A percentile compares a stretch with the other conserved stretches of the same genome.
These are phyloP conservation scores for Tulasnella sp. DNA, from an alignment of 768 basidiomycete species.

Conservation along the genomic window DNA sequence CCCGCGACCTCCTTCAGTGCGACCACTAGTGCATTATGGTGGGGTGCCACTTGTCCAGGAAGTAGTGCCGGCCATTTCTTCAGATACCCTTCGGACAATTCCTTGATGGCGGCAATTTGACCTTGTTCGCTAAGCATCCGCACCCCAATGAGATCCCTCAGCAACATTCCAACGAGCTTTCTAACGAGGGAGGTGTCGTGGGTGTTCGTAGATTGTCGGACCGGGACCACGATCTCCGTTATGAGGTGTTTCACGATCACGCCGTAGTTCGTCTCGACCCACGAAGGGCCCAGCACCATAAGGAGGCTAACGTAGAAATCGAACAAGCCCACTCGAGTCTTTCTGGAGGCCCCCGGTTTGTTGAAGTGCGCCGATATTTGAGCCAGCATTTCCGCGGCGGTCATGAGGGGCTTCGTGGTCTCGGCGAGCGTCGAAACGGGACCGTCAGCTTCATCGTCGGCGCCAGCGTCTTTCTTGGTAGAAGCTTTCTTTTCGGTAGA, in stretches of 20 bases:
- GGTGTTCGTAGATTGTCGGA: slow-evolving; percentile 51
- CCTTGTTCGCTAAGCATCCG: slow-evolving; percentile 90
- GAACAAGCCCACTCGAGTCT: slow-evolving; percentile 78
- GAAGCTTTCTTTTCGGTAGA: slow-evolving; percentile 52
- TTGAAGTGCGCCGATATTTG: slow-evolving; percentile 79
- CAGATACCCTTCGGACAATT: slow-evolving; percentile 73
- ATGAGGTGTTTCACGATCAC: slow-evolving; percentile 75
- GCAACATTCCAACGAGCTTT: slow-evolving; percentile 67
- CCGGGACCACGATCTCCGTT: slow-evolving; percentile 65
- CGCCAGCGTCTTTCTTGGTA: slow-evolving; percentile 53
- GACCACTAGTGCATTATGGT: slow-evolving; percentile 62
- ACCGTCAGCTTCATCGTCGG: slow-evolving; percentile 54
- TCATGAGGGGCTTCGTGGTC: slow-evolving; percentile 65
- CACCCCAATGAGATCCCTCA: slow-evolving; percentile 83
- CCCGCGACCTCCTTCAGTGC: slow-evolving; percentile 81
- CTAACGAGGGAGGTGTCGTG: slow-evolving; percentile 74
- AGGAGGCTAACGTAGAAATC: slow-evolving; percentile 83
- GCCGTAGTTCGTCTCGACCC: slow-evolving; percentile 79
- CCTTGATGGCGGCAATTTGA: slow-evolving; percentile 86
- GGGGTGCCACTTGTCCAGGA: slow-evolving; percentile 74
- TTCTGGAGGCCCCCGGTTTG: slow-evolving; percentile 61
- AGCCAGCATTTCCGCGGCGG: slow-evolving; percentile 74
- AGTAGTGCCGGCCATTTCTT: slow-evolving; percentile 92
- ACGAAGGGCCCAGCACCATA: slow-evolving; percentile 65
- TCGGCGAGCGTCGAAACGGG: slow-evolving; percentile 45